Base-by-base conservation (phyloP, 371 early-diverging fungal genomes). In the Smittium culicis region DNA sequence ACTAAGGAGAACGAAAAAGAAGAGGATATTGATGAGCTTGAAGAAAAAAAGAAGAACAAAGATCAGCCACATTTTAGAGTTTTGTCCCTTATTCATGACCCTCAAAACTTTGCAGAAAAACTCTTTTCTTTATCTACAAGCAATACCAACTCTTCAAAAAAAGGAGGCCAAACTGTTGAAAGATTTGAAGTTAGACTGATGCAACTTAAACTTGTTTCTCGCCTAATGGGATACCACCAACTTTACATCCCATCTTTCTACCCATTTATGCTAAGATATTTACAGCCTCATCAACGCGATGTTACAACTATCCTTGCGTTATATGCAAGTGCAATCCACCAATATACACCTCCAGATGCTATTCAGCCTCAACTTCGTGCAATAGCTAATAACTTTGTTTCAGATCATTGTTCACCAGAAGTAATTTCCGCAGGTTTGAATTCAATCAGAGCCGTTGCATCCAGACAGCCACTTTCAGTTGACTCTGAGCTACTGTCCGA, bases 391-490 rank as follows among this genome's bases (percentile, higher is more conserved):
- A n/a, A n/a, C n/a, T n/a, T n/a, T n/a, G n/a, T n/a, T n/a, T n/a
- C n/a, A n/a, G n/a, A 89, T 68, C 89, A 91, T 72, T 87, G 84
- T 34, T 78, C 96, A 14, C 83, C 86, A 17, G 97, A 96, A 77
- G 98, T 96, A 34, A 92, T 96, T 77, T 85, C 90, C 24, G 97
- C 93, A 0, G 98, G 90, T 64, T 78, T 97, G 65, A 97, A 97
- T 75, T 86, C 88, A 60, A 83, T 96, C 59, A 89, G 98, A 67
- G 96, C 95, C 69, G 86, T 97, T n/a, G 90, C 89, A 71, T 69
- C 81, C 1, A 86, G 98, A 27, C 87, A 88, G 66, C 96, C 98
- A 3, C 75, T 96, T 60, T 92, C 94, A 17, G 92, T 97, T 79
- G 82, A 89, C 33, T 84, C 86, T 29, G 87, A 88, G 0, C 77